These are phyloP conservation scores for Cladosporium sp. DNA, from an alignment of 2,329 filamentous ascomycete genomes.

Conservation along the genomic window DNA sequence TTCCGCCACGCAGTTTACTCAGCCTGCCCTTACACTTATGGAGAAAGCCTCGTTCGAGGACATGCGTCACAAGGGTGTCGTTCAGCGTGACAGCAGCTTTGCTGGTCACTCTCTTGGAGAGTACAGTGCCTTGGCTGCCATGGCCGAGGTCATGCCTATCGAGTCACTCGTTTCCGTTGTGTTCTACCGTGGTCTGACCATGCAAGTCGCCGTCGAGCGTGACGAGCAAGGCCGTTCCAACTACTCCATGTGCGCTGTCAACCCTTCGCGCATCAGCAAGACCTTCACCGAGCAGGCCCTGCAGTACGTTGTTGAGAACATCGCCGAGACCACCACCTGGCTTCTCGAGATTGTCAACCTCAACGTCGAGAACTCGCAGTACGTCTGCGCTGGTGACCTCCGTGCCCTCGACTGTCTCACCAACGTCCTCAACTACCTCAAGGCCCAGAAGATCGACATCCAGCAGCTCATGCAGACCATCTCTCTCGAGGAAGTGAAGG, in stretches of 20 bases:
- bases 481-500: slow-evolving; percentile 86
- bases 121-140: slow-evolving; percentile 91
- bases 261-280: slow-evolving; percentile 96
- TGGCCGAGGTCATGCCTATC: slow-evolving; percentile 99
- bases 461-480: slow-evolving; percentile 83
- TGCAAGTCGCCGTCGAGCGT: slow-evolving; percentile 98
- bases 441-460: slow-evolving; percentile 95
- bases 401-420: slow-evolving; percentile 63
- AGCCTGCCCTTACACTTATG: slow-evolving; percentile 96
- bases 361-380: slow-evolving; percentile 68
- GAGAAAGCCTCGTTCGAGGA: slow-evolving; percentile 99
- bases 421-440: slow-evolving; percentile 89
- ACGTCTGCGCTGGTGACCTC: slow-evolving; percentile 64
- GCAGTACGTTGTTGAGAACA: slow-evolving; percentile 94
- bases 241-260: slow-evolving; percentile 99
- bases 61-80: slow-evolving; percentile 94
- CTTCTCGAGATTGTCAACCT: slow-evolving; percentile 98
- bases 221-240: slow-evolving; percentile 90
- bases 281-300: slow-evolving; percentile 97
- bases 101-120: slow-evolving; percentile 97
- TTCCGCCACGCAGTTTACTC: slow-evolving; percentile 97
- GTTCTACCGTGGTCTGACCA: slow-evolving; percentile 97
- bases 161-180: slow-evolving; percentile 97
- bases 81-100: slow-evolving; percentile 94
- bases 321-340: slow-evolving; percentile 91